These are phyloP conservation scores for Inonotus hispidus DNA, from an alignment of 1,284 basidiomycete genomes.

Conservation along the genomic window DNA sequence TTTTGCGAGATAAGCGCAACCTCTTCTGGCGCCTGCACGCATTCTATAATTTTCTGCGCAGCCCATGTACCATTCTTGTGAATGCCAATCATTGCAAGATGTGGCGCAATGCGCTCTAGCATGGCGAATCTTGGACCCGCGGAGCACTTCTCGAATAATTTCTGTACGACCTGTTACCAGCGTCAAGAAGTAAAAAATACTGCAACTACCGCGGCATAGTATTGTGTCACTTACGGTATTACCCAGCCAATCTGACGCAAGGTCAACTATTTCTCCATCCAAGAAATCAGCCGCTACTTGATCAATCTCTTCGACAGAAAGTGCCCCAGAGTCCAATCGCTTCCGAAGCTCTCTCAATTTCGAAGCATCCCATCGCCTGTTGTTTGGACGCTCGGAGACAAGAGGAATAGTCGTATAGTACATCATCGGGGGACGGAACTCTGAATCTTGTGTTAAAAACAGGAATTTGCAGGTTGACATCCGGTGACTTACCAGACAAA, in stretches of 20 bases:
- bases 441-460: conserved; percentile 33
- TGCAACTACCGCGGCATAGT: not conserved
- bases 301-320: conserved; percentile 86
- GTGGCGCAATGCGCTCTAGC: conserved; percentile 91
- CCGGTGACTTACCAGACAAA: conserved; percentile 62
- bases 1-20: conserved; percentile 81
- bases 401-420: conserved; percentile 92
- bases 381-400: conserved; percentile 77
- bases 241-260: conserved; percentile 98
- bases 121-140: conserved; percentile 75
- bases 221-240: conserved; percentile 74
- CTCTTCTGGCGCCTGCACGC: conserved; percentile 86
- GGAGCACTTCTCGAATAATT: conserved; percentile 91
- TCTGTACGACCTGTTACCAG: conserved; percentile 74
- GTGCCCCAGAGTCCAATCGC: conserved; percentile 77
- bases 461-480: not conserved
- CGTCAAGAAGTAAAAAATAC: conserved; percentile 3
- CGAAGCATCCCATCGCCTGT: conserved; percentile 89
- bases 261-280: conserved; percentile 86
- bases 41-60: conserved; percentile 98
- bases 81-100: conserved; percentile 95
- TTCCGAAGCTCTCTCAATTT: conserved; percentile 93
- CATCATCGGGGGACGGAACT: conserved; percentile 82
- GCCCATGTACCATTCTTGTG: conserved; percentile 99
- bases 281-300: conserved; percentile 85